These are phyloP conservation scores for Leccinum barrowsii DNA, from an alignment of 768 basidiomycete genomes.

Conservation along the genomic window DNA sequence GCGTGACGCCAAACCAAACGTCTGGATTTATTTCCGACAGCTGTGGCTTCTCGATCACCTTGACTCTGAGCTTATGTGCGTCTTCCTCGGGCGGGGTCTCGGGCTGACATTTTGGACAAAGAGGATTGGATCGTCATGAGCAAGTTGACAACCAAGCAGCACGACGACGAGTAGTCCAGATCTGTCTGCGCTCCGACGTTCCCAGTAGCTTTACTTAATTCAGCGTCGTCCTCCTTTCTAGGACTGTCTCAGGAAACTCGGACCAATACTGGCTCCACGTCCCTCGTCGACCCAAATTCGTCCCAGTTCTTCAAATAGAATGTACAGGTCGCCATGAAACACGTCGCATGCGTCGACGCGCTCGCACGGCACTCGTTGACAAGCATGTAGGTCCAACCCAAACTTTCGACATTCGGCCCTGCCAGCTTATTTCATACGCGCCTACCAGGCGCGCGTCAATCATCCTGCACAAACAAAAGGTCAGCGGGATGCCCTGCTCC, in stretches of 20 bases:
- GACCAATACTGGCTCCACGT: conserved; percentile 1
- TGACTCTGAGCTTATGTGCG: conserved; percentile 47
- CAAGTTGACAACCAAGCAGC: too few species aligned
- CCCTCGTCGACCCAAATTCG: conserved; percentile 49
- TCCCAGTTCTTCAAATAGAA: conserved; percentile 62
- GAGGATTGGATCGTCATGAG: too few species aligned
- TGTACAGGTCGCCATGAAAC: conserved; percentile 44
- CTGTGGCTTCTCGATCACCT: conserved; percentile 91
- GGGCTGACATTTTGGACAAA: background rate
- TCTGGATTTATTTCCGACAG: conserved; percentile 99
- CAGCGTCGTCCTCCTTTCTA: conserved; percentile 15
- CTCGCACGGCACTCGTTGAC: conserved; percentile 39
- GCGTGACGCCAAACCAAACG: conserved; percentile 89
- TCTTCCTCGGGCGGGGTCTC: conserved; percentile 8
- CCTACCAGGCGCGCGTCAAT: conserved; percentile 50
- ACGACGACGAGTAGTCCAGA: too few species aligned
- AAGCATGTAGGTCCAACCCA: conserved; percentile 33
- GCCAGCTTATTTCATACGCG: too few species aligned
- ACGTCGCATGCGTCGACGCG: conserved; percentile 46
- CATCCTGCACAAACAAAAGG: conserved; percentile 52
- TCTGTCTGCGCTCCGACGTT: background rate
- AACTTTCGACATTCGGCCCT: too few species aligned
- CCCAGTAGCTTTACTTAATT: conserved; percentile 4
- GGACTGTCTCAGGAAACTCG: conserved; percentile 30
- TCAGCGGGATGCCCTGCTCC: conserved; percentile 19